Base-by-base conservation (phyloP, 2,329 filamentous ascomycete genomes). In the Nakataea oryzae region DNA sequence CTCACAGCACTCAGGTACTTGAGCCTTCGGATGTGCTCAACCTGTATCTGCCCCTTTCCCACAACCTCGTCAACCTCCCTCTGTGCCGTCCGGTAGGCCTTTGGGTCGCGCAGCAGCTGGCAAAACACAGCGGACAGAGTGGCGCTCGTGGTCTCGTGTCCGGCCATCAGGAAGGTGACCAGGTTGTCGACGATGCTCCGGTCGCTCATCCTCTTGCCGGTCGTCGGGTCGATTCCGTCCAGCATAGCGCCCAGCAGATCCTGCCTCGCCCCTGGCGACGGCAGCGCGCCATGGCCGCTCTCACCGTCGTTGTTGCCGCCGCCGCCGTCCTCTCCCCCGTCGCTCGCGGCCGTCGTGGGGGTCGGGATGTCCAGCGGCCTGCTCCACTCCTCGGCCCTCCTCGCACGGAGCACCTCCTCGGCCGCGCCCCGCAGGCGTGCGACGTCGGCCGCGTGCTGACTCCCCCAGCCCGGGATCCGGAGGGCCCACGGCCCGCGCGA, bases 181-280 rank as follows among this genome's bases (percentile, higher is more conserved):
- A 91, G 83, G 65, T 91, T 89, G 69, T 87, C 79, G 21, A 84
- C 80, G 65, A 91, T 88, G 59, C 78, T 82, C 6, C 81, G 76
- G 64, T 89, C 85, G 1, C 76, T 80, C 66, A 91, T 74, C n/a
- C 79, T 80, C 66, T 86, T 76, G 13, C 87, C 86, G 3, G 87
- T 90, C 72, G 84, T 82, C 1, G 85, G 80, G 69, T 92, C 89
- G 14, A 79, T 79, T 0, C 86, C 86, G 9, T 85, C 76, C 57
- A 93, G 74, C 86, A 93, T 89, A 32, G 86, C 84, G 64, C 83
- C 83, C 13, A 92, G 73, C 8, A 92, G 75, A 70, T 92, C 89
- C 62, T 86, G 87, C 65, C 83, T 81, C 6, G 81, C 77, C 5
- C 6, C 6, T 5, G 30, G 30, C 2, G 72, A 77, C 0, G 83